phyloP scores from a whole-genome alignment of 2,329 filamentous ascomycete species.

The Cladosporium halotolerans region DNA sequence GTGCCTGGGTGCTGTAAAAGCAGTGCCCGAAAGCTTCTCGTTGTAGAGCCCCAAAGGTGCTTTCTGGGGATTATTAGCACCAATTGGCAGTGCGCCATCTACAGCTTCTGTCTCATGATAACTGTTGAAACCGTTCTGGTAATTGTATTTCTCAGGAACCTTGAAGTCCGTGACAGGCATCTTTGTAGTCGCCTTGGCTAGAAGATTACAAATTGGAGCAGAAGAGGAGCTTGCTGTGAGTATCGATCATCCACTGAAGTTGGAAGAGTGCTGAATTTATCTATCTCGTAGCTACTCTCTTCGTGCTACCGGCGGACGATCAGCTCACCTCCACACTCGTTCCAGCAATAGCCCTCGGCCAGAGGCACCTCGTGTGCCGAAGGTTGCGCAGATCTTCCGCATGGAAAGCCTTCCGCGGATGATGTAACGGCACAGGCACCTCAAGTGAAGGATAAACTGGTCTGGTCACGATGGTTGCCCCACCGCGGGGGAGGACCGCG shows the following conservation, averaged over 20 bases:
- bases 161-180: slow-evolving; percentile 63
- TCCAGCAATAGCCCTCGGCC: too few relatives aligned
- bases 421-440: neutral
- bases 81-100: slow-evolving; percentile 65
- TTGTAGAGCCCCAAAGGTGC: slow-evolving; percentile 72
- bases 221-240: too few relatives aligned
- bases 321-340: too few relatives aligned
- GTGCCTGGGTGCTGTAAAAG: slow-evolving; percentile 52
- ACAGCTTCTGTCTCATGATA: slow-evolving; percentile 79
- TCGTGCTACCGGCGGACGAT: too few relatives aligned
- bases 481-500: neutral
- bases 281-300: too few relatives aligned
- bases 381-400: neutral
- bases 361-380: too few relatives aligned
- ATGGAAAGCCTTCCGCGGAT: neutral
- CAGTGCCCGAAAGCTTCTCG: slow-evolving; percentile 60
- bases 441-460: neutral
- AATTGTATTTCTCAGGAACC: slow-evolving; percentile 63
- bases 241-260: too few relatives aligned
- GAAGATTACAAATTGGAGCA: too few relatives aligned
- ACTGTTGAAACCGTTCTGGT: slow-evolving; percentile 70
- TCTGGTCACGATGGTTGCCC: slow-evolving; percentile 6
- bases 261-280: too few relatives aligned
- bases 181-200: slow-evolving; percentile 15
- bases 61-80: slow-evolving; percentile 76